These are phyloP conservation scores for Hamiltosporidium tvaerminnensis DNA, from an alignment of 371 early-diverging fungal species.

Conservation along the genomic window DNA sequence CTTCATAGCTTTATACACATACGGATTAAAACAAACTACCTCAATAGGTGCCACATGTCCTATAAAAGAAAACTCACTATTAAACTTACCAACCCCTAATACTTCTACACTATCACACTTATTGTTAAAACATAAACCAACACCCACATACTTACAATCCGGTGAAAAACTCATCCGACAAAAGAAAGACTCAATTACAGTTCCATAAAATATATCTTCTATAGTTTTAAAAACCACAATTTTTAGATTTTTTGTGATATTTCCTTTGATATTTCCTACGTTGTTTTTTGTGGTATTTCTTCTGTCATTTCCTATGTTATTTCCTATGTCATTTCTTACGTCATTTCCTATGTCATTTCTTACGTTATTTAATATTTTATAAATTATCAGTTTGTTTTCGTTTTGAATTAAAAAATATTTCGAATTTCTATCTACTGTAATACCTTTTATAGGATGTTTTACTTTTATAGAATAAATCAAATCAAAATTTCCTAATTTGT, in stretches of 20 bases:
- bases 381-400: constrained; percentile 38
- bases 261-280: no score
- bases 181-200: constrained; percentile 45
- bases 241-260: no score
- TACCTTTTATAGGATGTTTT: constrained; percentile 19
- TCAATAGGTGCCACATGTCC: constrained; percentile 52
- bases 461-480: constrained; percentile 16
- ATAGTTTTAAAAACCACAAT: no score
- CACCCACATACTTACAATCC: constrained; percentile 40
- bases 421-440: constrained; percentile 18
- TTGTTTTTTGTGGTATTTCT: no score
- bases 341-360: no score
- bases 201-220: constrained; percentile 27
- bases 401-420: constrained; percentile 35
- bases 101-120: constrained; percentile 38
- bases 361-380: constrained; percentile 11
- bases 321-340: no score
- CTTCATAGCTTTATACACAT: constrained; percentile 8
- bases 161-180: constrained; percentile 44
- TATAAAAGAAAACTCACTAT: constrained; percentile 34
- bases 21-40: constrained; percentile 36
- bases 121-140: constrained; percentile 43
- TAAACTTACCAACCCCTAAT: constrained; percentile 17
- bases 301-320: no score
- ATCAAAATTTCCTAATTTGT: constrained; percentile 10